Evolutionary conservation across 495 filamentous ascomycete genomes (phyloP).

Genomic region (Evernia prunastri): DNA sequence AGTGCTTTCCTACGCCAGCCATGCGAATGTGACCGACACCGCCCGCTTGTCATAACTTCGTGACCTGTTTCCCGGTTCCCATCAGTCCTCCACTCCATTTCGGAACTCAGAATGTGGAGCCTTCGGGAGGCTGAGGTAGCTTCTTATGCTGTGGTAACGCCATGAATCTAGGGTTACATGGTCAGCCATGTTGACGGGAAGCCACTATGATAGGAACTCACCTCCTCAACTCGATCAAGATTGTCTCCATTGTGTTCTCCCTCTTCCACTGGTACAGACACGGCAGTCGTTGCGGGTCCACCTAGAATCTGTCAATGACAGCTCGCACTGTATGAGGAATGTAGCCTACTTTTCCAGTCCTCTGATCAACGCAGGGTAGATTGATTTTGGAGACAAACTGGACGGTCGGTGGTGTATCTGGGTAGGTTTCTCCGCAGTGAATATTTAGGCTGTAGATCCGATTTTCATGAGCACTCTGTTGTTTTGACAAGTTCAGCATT

Average conservation of each 20-base stretch:
- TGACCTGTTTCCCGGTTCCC: conserved; percentile 3
- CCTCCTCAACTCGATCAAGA: conserved; percentile 84
- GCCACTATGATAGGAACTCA: conserved; percentile 31
- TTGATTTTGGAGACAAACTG: conserved; percentile 92
- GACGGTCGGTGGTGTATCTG: conserved; percentile 78
- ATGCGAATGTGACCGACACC: conserved; percentile 13
- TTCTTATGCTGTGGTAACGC: conserved; percentile 91
- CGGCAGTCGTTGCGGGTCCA: conserved; percentile 74
- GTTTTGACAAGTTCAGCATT: conserved; percentile 17
- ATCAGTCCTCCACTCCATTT: conserved; percentile 9
- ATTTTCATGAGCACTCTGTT: conserved; percentile 90
- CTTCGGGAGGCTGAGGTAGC: conserved; percentile 86
- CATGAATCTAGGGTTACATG: conserved; percentile 64
- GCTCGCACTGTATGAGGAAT: conserved; percentile 3
- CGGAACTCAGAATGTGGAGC: conserved; percentile 55
- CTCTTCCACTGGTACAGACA: conserved; percentile 85
- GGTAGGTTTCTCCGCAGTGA: conserved; percentile 87
- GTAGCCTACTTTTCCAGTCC: conserved; percentile 55
- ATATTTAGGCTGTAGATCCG: conserved; percentile 97
- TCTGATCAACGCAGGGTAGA: conserved; percentile 80
- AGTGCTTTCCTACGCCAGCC: conserved; percentile 15
- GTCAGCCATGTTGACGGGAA: conserved; percentile 18
- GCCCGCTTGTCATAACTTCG: conserved; percentile 15
- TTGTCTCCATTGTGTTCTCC: conserved; percentile 87
- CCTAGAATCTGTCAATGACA: conserved; percentile 41